Evolutionary conservation across 208 protist species (phyloP), one percentile per base, ranked within the genome.

Genomic region (Trypanosoma theileri): DNA sequence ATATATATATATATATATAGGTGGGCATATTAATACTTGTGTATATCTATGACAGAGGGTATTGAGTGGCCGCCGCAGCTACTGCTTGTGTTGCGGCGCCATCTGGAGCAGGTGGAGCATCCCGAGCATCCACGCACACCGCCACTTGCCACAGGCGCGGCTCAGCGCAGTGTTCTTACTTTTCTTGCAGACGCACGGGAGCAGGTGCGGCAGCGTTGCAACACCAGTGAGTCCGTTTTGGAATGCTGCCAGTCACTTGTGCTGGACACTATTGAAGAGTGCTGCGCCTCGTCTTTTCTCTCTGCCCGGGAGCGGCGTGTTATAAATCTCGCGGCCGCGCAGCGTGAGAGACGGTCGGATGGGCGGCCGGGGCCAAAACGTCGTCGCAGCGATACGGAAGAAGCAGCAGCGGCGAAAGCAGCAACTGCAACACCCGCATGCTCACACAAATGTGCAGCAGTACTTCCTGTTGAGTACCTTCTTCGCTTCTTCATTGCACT

Each of bases 401-500:
- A 80, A 68, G 35, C 63, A 71, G 3, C 70, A 71, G 17, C 51
- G 71, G 10, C 48, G 17, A 19, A 4, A 14, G 78, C 57, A 21
- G 76, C 75, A n/a, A 55, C 1, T 10, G 26, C 55, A n/a, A 16
- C 46, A 12, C 58, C 14, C 26, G 54, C 65, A 31, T 52, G 71
- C 0, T 55, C 53, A 42, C 55, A 59, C 24, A 79, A 86, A 19
- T 89, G 84, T 72, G 76, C 78, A 21, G 78, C 73, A 1, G 85
- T 93, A 17, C 57, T 95, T 46, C 79, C 86, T 17, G 55, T 92
- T 12, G 86, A 95, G 74, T 95, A 95, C 41, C 72, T 95, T 10
- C 74, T 95, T 48, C 77, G 89, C 9, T 77, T 93, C 13, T 91
- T 88, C 58, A 59, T 93, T 21, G 81, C 86, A 12, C 65, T 95